Percentiles rank a stretch among this genome's conserved stretches.
These are phyloP conservation scores for Entomortierella lignicola DNA, from an alignment of 192 early-diverging fungal species.

Conservation along the genomic window DNA sequence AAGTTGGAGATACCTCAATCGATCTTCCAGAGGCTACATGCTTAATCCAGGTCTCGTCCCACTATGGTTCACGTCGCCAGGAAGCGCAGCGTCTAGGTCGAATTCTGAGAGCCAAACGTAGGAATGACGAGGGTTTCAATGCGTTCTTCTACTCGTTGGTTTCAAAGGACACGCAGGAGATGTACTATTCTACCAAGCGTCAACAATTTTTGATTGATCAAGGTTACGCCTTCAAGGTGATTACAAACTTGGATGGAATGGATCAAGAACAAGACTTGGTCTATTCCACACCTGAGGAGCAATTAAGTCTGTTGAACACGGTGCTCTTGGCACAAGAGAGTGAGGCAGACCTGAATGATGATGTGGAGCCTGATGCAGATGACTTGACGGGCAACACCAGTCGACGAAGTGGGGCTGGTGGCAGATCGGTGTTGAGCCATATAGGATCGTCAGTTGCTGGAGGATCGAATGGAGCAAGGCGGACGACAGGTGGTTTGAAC, in stretches of 20 bases:
- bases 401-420: constrained; percentile 48
- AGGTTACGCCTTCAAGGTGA: constrained; percentile 99
- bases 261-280: constrained; percentile 82
- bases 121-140: constrained; percentile 94
- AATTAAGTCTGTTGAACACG: constrained; percentile 86
- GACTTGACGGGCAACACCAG: constrained; percentile 61
- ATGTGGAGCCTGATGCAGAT: constrained; percentile 73
- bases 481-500: constrained; percentile 75
- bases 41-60: constrained; percentile 98
- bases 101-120: constrained; percentile 94
- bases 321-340: constrained; percentile 82
- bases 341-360: constrained; percentile 66
- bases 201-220: constrained; percentile 99
- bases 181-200: constrained; percentile 97
- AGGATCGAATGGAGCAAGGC: constrained; percentile 56
- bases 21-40: constrained; percentile 98
- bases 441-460: constrained; percentile 54
- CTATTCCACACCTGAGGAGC: constrained; percentile 76
- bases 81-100: constrained; percentile 97
- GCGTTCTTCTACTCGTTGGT: constrained; percentile 99
- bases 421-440: constrained; percentile 57
- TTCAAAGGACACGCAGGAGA: constrained; percentile 98
- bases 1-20: constrained; percentile 99
- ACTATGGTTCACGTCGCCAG: constrained; percentile 97
- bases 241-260: constrained; percentile 95